Percentiles rank a stretch among this genome's conserved stretches.
phyloP scores from a whole-genome alignment of 2,329 filamentous ascomycete species.

The Metarhizium album region DNA sequence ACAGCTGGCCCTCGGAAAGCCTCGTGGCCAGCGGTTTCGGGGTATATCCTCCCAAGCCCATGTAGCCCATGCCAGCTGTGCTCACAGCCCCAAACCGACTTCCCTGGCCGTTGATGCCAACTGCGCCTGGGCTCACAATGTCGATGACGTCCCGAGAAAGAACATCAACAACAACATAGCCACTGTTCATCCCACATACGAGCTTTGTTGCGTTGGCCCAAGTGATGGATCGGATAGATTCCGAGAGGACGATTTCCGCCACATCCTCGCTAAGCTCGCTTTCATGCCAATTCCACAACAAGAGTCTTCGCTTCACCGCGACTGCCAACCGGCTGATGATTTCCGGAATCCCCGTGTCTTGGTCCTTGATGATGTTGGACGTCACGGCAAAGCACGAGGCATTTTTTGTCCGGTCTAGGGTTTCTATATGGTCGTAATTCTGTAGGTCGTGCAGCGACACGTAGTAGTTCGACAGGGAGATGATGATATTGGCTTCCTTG shows the following conservation, averaged over 20 bases:
- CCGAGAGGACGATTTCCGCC: conserved; percentile 66
- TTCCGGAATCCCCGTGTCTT: conserved; percentile 75
- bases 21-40: conserved; percentile 82
- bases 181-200: conserved; percentile 82
- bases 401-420: conserved; percentile 71
- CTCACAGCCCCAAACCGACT: conserved; percentile 75
- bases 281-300: conserved; percentile 94
- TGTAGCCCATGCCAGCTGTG: conserved; percentile 87
- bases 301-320: conserved; percentile 78
- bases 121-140: conserved; percentile 65
- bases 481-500: conserved; percentile 84
- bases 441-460: conserved; percentile 85
- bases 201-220: conserved; percentile 85
- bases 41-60: conserved; percentile 85
- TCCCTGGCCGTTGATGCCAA: conserved; percentile 52
- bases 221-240: conserved; percentile 76
- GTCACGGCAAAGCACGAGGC: conserved; percentile 86
- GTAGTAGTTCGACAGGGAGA: conserved; percentile 83
- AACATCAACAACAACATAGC: conserved; percentile 83
- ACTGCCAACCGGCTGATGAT: conserved; percentile 89
- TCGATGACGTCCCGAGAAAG: conserved; percentile 63
- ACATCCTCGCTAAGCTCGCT: conserved; percentile 72
- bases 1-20: conserved; percentile 69
- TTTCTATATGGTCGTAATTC: conserved; percentile 72
- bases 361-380: conserved; percentile 88